A percentile compares a stretch with the other conserved stretches of the same genome.
Conservation (phyloP, 1,284 basidiomycete genomes). For the Irpex rosettiformis region DNA sequence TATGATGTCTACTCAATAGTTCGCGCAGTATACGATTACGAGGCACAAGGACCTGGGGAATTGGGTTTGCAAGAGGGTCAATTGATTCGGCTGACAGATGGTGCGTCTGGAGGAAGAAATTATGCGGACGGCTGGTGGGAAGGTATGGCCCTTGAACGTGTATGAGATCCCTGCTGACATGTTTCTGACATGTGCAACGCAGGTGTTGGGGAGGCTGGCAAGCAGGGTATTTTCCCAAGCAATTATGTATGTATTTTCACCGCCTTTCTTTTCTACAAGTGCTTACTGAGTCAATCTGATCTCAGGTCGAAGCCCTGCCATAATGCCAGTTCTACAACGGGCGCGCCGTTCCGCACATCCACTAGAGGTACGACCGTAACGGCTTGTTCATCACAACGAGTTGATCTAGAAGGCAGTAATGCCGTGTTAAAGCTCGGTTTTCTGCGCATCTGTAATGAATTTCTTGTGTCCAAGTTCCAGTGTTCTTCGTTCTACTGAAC, state of each 20-base stretch:
- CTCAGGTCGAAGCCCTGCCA: conserved; percentile 17
- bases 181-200: conserved; percentile 16
- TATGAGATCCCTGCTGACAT: background rate
- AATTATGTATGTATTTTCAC: conserved; percentile 63
- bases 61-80: conserved; percentile 61
- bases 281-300: conserved; percentile 10
- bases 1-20: conserved; percentile 47
- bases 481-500: too few relatives aligned
- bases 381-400: background rate
- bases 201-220: conserved; percentile 60
- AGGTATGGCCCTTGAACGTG: conserved; percentile 40
- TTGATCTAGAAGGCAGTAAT: background rate
- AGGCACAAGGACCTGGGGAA: conserved; percentile 66
- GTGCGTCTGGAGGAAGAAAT: conserved; percentile 54
- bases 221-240: conserved; percentile 78
- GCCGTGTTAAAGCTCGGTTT: background rate
- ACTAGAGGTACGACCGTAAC: background rate
- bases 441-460: background rate
- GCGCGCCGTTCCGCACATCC: background rate
- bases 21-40: conserved; percentile 67
- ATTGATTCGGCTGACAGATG: conserved; percentile 59
- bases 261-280: background rate
- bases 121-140: conserved; percentile 83
- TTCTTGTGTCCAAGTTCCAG: background rate
- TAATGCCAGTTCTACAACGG: conserved; percentile 1